phyloP scores from a whole-genome alignment of 2,329 filamentous ascomycete genomes.

The Colletotrichum zoysiae region DNA sequence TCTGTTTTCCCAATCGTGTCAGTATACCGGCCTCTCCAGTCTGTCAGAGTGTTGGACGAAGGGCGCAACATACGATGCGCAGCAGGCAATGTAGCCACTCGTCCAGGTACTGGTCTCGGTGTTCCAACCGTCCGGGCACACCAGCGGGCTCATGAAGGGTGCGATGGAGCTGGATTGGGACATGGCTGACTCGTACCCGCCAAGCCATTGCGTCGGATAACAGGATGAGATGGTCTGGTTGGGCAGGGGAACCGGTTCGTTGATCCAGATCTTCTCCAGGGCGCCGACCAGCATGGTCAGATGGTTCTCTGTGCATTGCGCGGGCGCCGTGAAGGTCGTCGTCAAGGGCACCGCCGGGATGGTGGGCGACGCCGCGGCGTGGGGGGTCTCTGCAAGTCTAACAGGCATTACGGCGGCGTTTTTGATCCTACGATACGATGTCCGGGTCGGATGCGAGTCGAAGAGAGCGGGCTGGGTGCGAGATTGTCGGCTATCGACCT shows the following conservation, averaged over 20 bases:
- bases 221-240: constrained; percentile 35
- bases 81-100: constrained; percentile 36
- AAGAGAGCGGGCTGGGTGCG: background rate
- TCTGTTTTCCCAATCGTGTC: background rate
- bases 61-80: constrained; percentile 18
- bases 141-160: constrained; percentile 35
- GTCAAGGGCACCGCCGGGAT: constrained; percentile 30
- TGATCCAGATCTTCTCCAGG: constrained; percentile 40
- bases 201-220: constrained; percentile 35
- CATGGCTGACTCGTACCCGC: constrained; percentile 31
- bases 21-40: background rate
- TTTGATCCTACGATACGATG: background rate
- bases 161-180: constrained; percentile 37
- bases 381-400: background rate
- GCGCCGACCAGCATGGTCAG: constrained; percentile 39
- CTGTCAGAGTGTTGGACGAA: too few relatives aligned
- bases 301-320: constrained; percentile 33
- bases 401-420: constrained; percentile 11
- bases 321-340: constrained; percentile 37
- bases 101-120: constrained; percentile 37
- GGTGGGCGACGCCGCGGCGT: constrained; percentile 6
- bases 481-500: background rate
- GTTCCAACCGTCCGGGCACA: constrained; percentile 36
- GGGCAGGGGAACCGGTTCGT: constrained; percentile 35
- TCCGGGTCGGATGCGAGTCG: background rate